A percentile compares a stretch with the other conserved stretches of the same genome.
phyloP scores from a whole-genome alignment of 805 yeast genomes.

The Metschnikowia matae region DNA sequence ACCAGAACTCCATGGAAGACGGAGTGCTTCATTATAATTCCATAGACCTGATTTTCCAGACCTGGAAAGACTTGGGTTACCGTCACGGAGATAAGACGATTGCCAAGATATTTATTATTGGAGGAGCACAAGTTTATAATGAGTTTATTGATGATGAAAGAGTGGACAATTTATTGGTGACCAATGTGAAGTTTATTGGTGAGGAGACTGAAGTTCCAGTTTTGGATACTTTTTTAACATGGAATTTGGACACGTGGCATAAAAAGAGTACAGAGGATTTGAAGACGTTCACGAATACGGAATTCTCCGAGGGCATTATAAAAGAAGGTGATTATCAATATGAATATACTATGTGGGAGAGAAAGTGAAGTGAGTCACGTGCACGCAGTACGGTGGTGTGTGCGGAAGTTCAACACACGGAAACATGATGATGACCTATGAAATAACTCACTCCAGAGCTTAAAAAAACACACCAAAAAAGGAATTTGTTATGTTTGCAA shows the following conservation, averaged over 20 bases:
- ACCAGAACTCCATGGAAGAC: conserved; percentile 18
- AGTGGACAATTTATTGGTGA: conserved; percentile 58
- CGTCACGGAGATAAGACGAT: conserved; percentile 19
- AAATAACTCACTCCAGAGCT: neutral
- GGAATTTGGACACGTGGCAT: conserved; percentile 30
- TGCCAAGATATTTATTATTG: conserved; percentile 75
- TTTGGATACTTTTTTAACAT: conserved; percentile 69
- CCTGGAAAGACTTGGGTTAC: conserved; percentile 20
- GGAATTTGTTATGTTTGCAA: conserved; percentile 10
- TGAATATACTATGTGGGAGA: conserved; percentile 58
- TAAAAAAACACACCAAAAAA: no score
- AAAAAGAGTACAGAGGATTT: conserved; percentile 34
- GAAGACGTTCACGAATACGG: conserved; percentile 33
- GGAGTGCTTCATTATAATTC: conserved; percentile 29
- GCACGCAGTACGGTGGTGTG: neutral
- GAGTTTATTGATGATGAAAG: conserved; percentile 41
- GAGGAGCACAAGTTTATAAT: conserved; percentile 86
- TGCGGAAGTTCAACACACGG: neutral
- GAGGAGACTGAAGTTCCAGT: conserved; percentile 33
- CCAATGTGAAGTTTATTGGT: conserved; percentile 49
- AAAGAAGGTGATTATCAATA: conserved; percentile 43
- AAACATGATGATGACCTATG: neutral
- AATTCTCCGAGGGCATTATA: conserved; percentile 30
- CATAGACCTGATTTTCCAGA: conserved; percentile 31
- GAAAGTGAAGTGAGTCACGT: neutral